Evolutionary conservation across 2,329 filamentous ascomycete species (phyloP), one percentile per base, ranked within the genome.

Genomic region (Xylariaceae sp.): DNA sequence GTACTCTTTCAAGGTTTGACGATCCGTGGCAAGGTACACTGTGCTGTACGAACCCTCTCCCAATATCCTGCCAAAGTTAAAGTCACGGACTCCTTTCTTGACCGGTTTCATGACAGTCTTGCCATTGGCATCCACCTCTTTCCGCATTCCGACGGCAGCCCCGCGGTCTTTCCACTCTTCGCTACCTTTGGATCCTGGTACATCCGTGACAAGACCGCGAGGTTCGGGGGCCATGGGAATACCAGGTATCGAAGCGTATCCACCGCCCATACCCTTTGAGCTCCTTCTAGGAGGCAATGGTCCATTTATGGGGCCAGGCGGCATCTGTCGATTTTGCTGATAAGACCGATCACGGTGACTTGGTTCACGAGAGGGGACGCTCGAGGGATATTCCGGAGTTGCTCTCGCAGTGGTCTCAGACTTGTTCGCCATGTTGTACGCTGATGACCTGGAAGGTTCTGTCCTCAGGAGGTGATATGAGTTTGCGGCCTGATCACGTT

Each of bases 11-110:
- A 94, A 71, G 1, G 89, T 95, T 64, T 95, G 89, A 47, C 91
- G 83, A 64, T 98, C 93, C 3, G 89, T 95, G 29, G 90, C 93
- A 39, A 93, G 81, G 50, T 93, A 81, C 29, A 98, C 93, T 8
- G 90, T 96, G 59, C 91, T 97, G 76, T 98, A 98, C 4, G 93
- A 98, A 19, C 93, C 93, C 66, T 98, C 93, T 43, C 93, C 93
- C 2, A 98, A 74, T 2, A 91, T 84, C 41, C 87, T 79, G 18
- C 90, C 90, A 66, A 98, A 98, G 29, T 84, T 85, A 65, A 98
- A 98, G 68, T 98, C 93, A 52, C 93, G 87, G 34, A 98, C 93
- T 2, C 93, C 93, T 63, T 98, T 98, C 65, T 97, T 97, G 40
- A 97, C 84, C 44, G 87, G 83, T 47, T 88, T 83, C 48, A 89